Base-by-base conservation (phyloP, 2,329 filamentous ascomycete genomes). In the Kalmusia sp. region DNA sequence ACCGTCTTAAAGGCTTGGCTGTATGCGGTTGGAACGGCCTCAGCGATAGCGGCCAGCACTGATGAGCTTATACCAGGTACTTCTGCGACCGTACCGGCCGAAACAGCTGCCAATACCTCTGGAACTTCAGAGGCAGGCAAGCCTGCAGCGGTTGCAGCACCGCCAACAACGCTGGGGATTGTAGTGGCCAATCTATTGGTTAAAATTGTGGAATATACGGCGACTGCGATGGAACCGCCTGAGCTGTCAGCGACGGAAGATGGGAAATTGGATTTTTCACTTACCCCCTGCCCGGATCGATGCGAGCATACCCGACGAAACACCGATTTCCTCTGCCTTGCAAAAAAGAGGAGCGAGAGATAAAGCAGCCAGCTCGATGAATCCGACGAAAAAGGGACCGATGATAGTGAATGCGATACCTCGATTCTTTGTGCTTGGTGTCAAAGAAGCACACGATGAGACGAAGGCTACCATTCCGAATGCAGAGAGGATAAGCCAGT, bases 321-420 rank as follows among this genome's bases (percentile, higher is more conserved):
- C 37, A 12, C 58, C 58, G 24, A 61, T 54, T n/a, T 61, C 58
- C 33, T 58, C 55, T 22, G 49, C 38, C 21, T 56, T 53, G 40
- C 55, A 59, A 39, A 56, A 59, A 7, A 59, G 51, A 9, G 57
- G 57, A 14, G 57, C 57, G 8, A 57, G 28, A 24, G 55, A 27
- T 14, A 60, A 33, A 9, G 55, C 54, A 15, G 49, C 57, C 8
- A 60, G 33, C 33, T 58, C 55, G 22, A 58, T 60, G 41, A 58
- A 58, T 9, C 57, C 57, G 25, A 58, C 57, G 34, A 60, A 60
- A 43, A 60, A 60, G 2, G 57, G 55, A 6, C 57, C 57, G 3
- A 60, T 27, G 22, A 60, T 57, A n/a, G 57, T 60, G 25, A 60
- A 60, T 9, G 57, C 57, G 17, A 60, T 51, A 14, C 57, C 57